Conservation (phyloP, 2,329 filamentous ascomycete species). For the Aspergillus sp. region DNA sequence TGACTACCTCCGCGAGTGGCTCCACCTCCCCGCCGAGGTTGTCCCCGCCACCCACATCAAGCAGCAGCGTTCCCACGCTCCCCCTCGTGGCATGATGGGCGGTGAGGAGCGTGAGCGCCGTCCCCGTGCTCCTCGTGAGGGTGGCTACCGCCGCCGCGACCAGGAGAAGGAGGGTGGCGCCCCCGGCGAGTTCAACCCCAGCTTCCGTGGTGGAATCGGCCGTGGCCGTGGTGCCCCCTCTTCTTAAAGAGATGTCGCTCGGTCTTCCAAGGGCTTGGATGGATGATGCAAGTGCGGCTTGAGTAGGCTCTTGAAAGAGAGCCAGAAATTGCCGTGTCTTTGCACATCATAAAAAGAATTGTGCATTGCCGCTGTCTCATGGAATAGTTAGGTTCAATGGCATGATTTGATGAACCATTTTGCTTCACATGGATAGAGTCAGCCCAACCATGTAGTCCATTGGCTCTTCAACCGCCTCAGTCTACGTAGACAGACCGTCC, state of each 20-base stretch:
- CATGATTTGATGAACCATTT: slow-evolving; percentile 18
- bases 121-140: slow-evolving; percentile 75
- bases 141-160: slow-evolving; percentile 89
- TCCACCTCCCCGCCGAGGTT: slow-evolving; percentile 98
- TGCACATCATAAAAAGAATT: slow-evolving; percentile 23
- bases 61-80: slow-evolving; percentile 98
- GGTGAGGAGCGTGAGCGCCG: slow-evolving; percentile 78
- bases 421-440: background rate
- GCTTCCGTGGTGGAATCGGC: slow-evolving; percentile 88
- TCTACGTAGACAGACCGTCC: background rate
- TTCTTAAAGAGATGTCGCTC: slow-evolving; percentile 34
- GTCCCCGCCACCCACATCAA: slow-evolving; percentile 99
- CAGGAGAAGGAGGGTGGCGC: slow-evolving; percentile 89
- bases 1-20: slow-evolving; percentile 99
- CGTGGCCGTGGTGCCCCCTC: slow-evolving; percentile 80
- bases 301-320: slow-evolving; percentile 23
- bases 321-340: slow-evolving; percentile 25
- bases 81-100: slow-evolving; percentile 97
- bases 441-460: background rate
- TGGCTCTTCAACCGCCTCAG: slow-evolving; percentile 4
- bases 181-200: slow-evolving; percentile 86
- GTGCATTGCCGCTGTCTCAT: slow-evolving; percentile 23
- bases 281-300: slow-evolving; percentile 27
- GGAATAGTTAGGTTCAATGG: slow-evolving; percentile 32
- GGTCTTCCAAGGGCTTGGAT: slow-evolving; percentile 31